phyloP scores from a whole-genome alignment of 495 filamentous ascomycete genomes.

The Poronia punctata region DNA sequence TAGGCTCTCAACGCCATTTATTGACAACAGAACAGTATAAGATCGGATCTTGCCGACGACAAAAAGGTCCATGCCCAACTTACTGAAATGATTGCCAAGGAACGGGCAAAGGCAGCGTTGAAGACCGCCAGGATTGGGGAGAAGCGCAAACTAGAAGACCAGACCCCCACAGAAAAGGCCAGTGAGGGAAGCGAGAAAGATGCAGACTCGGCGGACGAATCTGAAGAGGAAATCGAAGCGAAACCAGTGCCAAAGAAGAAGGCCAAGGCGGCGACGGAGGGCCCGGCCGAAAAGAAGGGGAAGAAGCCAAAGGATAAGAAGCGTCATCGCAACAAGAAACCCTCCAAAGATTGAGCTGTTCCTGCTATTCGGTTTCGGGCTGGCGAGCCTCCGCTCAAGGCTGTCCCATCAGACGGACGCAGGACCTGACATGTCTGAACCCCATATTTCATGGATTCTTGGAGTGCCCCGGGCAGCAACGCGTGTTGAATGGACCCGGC shows the following conservation, averaged over 20 bases:
- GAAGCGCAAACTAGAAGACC: conserved; percentile 30
- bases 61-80: conserved; percentile 35
- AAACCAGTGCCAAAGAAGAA: conserved; percentile 16
- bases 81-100: conserved; percentile 39
- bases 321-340: conserved; percentile 1
- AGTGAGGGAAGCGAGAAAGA: conserved; percentile 9
- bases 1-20: neutral
- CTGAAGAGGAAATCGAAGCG: conserved; percentile 6
- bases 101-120: conserved; percentile 35
- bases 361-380: neutral
- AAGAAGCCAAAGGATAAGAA: conserved; percentile 19
- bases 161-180: conserved; percentile 14
- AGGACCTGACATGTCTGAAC: no score
- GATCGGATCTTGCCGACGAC: conserved; percentile 55
- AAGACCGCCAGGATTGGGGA: conserved; percentile 28
- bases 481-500: no score
- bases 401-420: no score
- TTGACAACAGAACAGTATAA: conserved; percentile 39
- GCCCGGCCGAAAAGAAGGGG: conserved; percentile 9
- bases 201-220: conserved; percentile 15
- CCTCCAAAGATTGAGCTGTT: neutral
- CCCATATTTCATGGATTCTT: no score
- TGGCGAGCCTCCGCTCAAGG: neutral
- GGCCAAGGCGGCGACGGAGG: conserved; percentile 17
- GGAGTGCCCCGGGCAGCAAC: no score